These are phyloP conservation scores for Paramecium primaurelia DNA, from an alignment of 73 alveolate genomes.

Conservation along the genomic window DNA sequence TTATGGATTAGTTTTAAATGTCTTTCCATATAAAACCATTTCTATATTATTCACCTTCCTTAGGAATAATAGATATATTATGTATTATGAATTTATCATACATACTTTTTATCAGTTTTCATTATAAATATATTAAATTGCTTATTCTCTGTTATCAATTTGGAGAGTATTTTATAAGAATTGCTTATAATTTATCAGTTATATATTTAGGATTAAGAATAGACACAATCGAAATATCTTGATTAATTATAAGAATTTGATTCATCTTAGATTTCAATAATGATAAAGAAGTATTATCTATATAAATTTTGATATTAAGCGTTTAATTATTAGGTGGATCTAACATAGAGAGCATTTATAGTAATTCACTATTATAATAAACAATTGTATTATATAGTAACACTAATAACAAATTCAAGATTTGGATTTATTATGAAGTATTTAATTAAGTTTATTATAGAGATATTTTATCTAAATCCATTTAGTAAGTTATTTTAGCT, in stretches of 20 bases:
- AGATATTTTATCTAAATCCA: conserved; percentile 66
- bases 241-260: conserved; percentile 96
- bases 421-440: conserved; percentile 74
- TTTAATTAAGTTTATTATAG: conserved; percentile 65
- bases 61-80: conserved; percentile 86
- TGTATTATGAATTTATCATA: conserved; percentile 86
- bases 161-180: no score
- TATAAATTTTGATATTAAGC: conserved; percentile 36
- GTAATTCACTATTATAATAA: conserved; percentile 76
- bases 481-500: not conserved
- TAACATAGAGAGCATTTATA: conserved; percentile 75
- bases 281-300: conserved; percentile 57
- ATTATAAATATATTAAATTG: no score
- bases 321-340: conserved; percentile 73
- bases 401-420: conserved; percentile 70
- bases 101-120: conserved; percentile 67
- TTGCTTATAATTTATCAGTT: conserved; percentile 66
- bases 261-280: conserved; percentile 67
- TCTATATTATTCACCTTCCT: conserved; percentile 44
- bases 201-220: conserved; percentile 86
- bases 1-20: conserved; percentile 80
- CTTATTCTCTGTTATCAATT: no score
- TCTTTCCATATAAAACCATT: conserved; percentile 88
- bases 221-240: conserved; percentile 99
- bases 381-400: conserved; percentile 73